These are phyloP conservation scores for Gnomoniopsis sp. DNA, from an alignment of 2,329 filamentous ascomycete genomes.

Conservation along the genomic window DNA sequence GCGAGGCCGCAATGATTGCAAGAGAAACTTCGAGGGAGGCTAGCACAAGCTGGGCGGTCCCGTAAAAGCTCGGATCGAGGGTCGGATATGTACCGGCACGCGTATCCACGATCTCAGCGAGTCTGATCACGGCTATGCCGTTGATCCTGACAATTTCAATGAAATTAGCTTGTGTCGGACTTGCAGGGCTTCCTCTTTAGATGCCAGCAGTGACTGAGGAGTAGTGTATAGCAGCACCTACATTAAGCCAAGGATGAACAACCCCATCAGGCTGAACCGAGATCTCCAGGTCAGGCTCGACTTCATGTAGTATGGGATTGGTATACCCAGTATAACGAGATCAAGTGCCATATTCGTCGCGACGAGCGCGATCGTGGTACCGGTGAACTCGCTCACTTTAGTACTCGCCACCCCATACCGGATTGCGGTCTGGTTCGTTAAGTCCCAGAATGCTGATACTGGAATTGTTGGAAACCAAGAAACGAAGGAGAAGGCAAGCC, in stretches of 20 bases:
- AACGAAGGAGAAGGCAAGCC: conserved; percentile 23
- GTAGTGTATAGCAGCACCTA: conserved; percentile 19
- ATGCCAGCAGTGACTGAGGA: background rate
- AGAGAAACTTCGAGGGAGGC: conserved; percentile 31
- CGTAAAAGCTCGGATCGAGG: conserved; percentile 34
- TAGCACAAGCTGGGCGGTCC: conserved; percentile 29
- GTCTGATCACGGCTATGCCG: conserved; percentile 28
- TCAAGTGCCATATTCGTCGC: conserved; percentile 30
- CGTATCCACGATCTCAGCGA: conserved; percentile 27
- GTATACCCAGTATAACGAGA: conserved; percentile 28
- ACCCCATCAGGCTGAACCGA: conserved; percentile 25
- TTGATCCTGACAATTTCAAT: conserved; percentile 24
- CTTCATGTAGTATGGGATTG: conserved; percentile 27
- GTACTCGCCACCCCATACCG: conserved; percentile 29
- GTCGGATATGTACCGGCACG: conserved; percentile 31
- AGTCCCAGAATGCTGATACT: conserved; percentile 22
- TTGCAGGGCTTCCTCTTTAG: background rate
- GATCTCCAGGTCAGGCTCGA: conserved; percentile 25
- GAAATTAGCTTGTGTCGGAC: background rate
- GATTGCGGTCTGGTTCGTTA: conserved; percentile 6
- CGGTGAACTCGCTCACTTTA: conserved; percentile 22
- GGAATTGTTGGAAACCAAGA: conserved; percentile 26
- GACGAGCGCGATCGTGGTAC: conserved; percentile 26
- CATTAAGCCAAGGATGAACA: conserved; percentile 30
- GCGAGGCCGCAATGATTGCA: conserved; percentile 2